Conservation (phyloP, 768 basidiomycete species). For the Obba rivulosa region DNA sequence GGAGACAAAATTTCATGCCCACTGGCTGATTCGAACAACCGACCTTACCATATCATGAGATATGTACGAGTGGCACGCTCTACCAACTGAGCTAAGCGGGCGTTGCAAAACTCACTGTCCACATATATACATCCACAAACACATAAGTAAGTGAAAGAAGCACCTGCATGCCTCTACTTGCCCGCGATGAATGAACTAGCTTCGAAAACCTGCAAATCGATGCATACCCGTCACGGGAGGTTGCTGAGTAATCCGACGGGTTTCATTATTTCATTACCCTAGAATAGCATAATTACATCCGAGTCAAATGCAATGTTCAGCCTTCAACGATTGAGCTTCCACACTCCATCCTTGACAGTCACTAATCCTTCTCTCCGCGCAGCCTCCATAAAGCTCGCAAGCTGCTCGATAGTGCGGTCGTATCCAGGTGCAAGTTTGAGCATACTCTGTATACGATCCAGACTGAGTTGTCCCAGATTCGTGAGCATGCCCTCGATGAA, state of each 20-base stretch:
- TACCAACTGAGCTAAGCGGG: no score
- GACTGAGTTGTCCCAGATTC: slow-evolving; percentile 68
- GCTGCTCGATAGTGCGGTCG: slow-evolving; percentile 73
- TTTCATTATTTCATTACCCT: no score
- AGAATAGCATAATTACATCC: background rate
- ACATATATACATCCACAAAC: no score
- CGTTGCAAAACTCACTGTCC: no score
- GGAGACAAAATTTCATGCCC: no score
- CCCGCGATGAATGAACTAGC: no score
- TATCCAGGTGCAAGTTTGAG: slow-evolving; percentile 81
- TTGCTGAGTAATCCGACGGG: no score
- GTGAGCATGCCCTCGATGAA: slow-evolving; percentile 92
- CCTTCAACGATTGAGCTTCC: slow-evolving; percentile 40
- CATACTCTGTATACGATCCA: slow-evolving; percentile 88
- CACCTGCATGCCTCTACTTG: no score
- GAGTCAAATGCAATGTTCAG: background rate
- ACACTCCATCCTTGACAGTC: slow-evolving; percentile 61
- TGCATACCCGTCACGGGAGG: no score
- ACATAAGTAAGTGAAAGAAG: no score
- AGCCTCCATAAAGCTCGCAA: slow-evolving; percentile 75
- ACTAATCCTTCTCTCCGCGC: slow-evolving; percentile 76
- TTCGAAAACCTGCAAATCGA: no score
- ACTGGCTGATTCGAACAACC: slow-evolving; percentile 36
- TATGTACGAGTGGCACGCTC: slow-evolving; percentile 56
- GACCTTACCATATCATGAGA: slow-evolving; percentile 28